Percentiles rank a stretch among this genome's conserved stretches.
Evolutionary conservation across 2,329 filamentous ascomycete genomes (phyloP).

Genomic region (Stemphylium beticola): DNA sequence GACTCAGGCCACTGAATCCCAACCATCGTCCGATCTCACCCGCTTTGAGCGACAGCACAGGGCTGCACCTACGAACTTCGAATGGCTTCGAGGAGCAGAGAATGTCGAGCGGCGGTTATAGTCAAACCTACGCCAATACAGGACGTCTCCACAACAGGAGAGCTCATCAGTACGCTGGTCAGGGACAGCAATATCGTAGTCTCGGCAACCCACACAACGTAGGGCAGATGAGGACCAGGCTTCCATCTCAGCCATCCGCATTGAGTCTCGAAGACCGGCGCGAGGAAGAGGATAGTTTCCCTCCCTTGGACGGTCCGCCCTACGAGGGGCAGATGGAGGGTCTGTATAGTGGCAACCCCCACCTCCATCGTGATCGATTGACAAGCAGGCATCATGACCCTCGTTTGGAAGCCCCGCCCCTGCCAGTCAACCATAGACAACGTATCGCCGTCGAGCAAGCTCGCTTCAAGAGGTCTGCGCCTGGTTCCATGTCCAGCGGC

Average conservation of each 20-base stretch:
- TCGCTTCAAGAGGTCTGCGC: slow-evolving; percentile 27
- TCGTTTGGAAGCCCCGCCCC: slow-evolving; percentile 28
- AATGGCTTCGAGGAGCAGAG: slow-evolving; percentile 21
- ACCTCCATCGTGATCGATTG: slow-evolving; percentile 21
- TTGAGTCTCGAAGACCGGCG: slow-evolving; percentile 29
- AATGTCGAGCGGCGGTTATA: slow-evolving; percentile 7
- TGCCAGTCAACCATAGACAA: slow-evolving; percentile 30
- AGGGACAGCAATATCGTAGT: slow-evolving; percentile 3
- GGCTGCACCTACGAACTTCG: slow-evolving; percentile 24
- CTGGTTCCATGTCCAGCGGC: slow-evolving; percentile 40
- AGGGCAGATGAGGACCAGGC: slow-evolving; percentile 31
- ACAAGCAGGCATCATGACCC: slow-evolving; percentile 1
- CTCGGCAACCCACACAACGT: slow-evolving; percentile 8
- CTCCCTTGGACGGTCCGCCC: not conserved
- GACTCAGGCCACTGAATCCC: slow-evolving; percentile 48
- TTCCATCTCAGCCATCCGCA: slow-evolving; percentile 26
- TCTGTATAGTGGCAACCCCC: slow-evolving; percentile 14
- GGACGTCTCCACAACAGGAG: not conserved
- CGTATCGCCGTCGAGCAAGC: slow-evolving; percentile 28
- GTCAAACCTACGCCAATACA: not conserved
- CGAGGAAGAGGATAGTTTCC: not conserved
- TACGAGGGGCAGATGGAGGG: slow-evolving; percentile 11
- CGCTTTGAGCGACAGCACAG: slow-evolving; percentile 50
- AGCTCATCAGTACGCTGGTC: slow-evolving; percentile 1
- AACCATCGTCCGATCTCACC: slow-evolving; percentile 53